A percentile compares a stretch with the other conserved stretches of the same genome.
Evolutionary conservation across 2,329 filamentous ascomycete genomes (phyloP).

Genomic region (Dactylellina parvicollis): DNA sequence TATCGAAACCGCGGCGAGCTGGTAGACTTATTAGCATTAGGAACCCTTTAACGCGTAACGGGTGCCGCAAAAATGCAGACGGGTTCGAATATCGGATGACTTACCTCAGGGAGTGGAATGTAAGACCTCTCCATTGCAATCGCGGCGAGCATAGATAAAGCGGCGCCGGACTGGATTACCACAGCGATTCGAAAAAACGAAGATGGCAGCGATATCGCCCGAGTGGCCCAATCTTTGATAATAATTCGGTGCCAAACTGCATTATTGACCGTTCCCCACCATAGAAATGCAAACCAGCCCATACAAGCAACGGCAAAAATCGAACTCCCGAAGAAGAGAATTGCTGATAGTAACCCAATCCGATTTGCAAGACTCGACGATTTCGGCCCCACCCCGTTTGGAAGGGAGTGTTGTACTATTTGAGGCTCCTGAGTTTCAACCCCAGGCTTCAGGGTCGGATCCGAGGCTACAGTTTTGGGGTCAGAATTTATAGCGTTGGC

Average conservation of each 20-base stretch:
- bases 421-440: no score
- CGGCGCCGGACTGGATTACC: not conserved
- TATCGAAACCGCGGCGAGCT: slow-evolving; percentile 25
- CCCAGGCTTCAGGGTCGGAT: no score
- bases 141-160: slow-evolving; percentile 34
- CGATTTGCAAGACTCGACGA: no score
- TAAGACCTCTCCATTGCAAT: slow-evolving; percentile 20
- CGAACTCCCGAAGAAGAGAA: slow-evolving; percentile 15
- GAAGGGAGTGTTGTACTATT: no score
- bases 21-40: not conserved
- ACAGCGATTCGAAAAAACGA: slow-evolving; percentile 23
- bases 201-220: slow-evolving; percentile 23
- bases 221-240: slow-evolving; percentile 15
- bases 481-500: no score
- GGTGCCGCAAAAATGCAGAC: not conserved
- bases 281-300: slow-evolving; percentile 24
- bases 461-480: no score
- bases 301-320: slow-evolving; percentile 16
- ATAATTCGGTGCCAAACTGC: slow-evolving; percentile 10
- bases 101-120: slow-evolving; percentile 24
- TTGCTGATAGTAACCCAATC: no score
- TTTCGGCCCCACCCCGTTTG: no score
- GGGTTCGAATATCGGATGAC: not conserved
- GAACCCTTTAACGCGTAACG: no score
- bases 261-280: slow-evolving; percentile 20